These are phyloP conservation scores for Sporisorium scitamineum DNA, from an alignment of 1,284 basidiomycete genomes.

Conservation along the genomic window DNA sequence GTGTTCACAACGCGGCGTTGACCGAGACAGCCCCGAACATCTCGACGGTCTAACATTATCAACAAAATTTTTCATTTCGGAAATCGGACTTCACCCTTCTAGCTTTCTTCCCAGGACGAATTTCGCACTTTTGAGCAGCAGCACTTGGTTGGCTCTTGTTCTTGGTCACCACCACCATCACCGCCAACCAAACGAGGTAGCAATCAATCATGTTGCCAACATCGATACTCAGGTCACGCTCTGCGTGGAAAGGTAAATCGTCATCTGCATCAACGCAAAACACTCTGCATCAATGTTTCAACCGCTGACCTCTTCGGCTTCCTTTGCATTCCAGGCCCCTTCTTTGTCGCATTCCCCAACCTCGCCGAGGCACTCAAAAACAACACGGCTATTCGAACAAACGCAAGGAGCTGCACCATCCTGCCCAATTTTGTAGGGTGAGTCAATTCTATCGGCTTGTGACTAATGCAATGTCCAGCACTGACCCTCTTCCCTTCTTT, in stretches of 20 bases:
- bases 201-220: slow-evolving; percentile 49
- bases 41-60: not conserved
- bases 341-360: slow-evolving; percentile 93
- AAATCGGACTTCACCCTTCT: slow-evolving; percentile 9
- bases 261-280: not conserved
- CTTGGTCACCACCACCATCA: slow-evolving; percentile 4
- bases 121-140: slow-evolving; percentile 6
- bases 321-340: slow-evolving; percentile 76
- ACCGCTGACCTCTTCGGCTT: not conserved
- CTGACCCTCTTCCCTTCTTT: not conserved
- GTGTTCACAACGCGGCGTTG: not conserved
- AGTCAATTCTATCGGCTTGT: too few relatives aligned
- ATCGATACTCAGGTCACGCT: slow-evolving; percentile 47
- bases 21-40: slow-evolving; percentile 1
- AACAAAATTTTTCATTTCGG: slow-evolving; percentile 4
- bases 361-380: slow-evolving; percentile 84
- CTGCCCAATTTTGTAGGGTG: slow-evolving; percentile 75
- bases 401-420: slow-evolving; percentile 90
- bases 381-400: slow-evolving; percentile 87
- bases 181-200: not conserved
- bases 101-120: not conserved
- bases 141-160: not conserved
- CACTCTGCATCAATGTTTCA: not conserved
- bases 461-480: not conserved
- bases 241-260: slow-evolving; percentile 64